These are phyloP conservation scores for Saksenaea vasiformis DNA, from an alignment of 371 early-diverging fungal genomes.

Conservation along the genomic window DNA sequence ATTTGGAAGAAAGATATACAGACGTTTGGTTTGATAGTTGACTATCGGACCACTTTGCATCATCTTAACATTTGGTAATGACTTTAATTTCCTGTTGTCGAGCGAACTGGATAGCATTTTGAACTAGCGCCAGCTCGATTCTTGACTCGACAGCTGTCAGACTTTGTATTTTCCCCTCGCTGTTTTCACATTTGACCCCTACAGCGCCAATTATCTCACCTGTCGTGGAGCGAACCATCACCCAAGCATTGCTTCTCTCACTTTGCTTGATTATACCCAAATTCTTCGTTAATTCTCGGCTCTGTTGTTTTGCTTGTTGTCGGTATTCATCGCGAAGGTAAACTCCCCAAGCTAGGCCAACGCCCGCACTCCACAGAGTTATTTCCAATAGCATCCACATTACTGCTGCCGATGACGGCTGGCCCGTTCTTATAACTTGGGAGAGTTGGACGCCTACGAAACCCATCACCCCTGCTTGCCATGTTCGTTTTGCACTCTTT, in stretches of 20 bases:
- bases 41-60: constrained; percentile 30
- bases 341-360: constrained; percentile 32
- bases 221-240: constrained; percentile 20
- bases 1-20: not conserved
- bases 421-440: not conserved
- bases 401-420: not conserved
- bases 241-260: constrained; percentile 30
- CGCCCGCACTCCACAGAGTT: constrained; percentile 36
- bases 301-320: not conserved
- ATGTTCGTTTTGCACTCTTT: constrained; percentile 23
- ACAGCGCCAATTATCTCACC: constrained; percentile 28
- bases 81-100: constrained; percentile 40
- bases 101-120: constrained; percentile 42
- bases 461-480: constrained; percentile 42
- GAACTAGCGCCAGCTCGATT: constrained; percentile 33
- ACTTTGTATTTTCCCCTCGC: constrained; percentile 41
- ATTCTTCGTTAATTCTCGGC: constrained; percentile 8
- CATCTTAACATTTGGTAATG: constrained; percentile 32
- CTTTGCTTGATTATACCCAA: constrained; percentile 15
- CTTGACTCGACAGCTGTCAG: constrained; percentile 31
- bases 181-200: constrained; percentile 23
- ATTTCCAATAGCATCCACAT: constrained; percentile 16
- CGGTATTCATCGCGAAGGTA: constrained; percentile 20
- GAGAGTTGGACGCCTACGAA: constrained; percentile 28
- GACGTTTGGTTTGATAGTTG: constrained; percentile 14